These are phyloP conservation scores for Sordariomycetes sp. DNA, from an alignment of 2,329 filamentous ascomycete genomes.

Conservation along the genomic window DNA sequence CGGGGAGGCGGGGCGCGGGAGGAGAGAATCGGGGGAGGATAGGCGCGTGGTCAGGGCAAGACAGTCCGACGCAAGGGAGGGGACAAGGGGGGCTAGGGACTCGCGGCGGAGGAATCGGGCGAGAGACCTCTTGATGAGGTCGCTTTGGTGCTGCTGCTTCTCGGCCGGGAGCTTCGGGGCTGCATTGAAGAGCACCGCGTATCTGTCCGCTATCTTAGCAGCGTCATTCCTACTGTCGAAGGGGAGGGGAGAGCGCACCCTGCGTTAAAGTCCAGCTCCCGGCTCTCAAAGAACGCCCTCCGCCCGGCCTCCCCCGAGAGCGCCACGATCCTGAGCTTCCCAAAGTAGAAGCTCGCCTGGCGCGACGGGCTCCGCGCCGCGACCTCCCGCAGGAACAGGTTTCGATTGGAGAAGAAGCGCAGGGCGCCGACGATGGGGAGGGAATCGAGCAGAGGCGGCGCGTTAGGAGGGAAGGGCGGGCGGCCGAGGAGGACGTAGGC, in stretches of 20 bases:
- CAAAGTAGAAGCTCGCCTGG: slow-evolving; percentile 38
- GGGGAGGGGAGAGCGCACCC: slow-evolving; percentile 17
- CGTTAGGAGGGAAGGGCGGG: not conserved
- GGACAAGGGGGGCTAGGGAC: slow-evolving; percentile 24
- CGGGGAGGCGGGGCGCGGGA: slow-evolving; percentile 8
- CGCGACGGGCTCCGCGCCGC: slow-evolving; percentile 20
- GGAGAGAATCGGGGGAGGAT: not conserved
- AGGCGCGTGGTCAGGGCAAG: slow-evolving; percentile 24
- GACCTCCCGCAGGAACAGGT: slow-evolving; percentile 29
- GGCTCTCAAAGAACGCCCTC: slow-evolving; percentile 31
- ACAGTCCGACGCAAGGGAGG: slow-evolving; percentile 26
- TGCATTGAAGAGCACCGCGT: slow-evolving; percentile 18
- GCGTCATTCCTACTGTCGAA: no score
- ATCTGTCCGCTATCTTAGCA: slow-evolving; percentile 9
- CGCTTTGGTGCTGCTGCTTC: slow-evolving; percentile 10
- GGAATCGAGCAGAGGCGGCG: slow-evolving; percentile 3
- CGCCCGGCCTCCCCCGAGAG: slow-evolving; percentile 30
- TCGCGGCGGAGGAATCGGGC: slow-evolving; percentile 24
- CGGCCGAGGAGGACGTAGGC: not conserved
- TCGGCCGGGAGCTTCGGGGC: slow-evolving; percentile 12
- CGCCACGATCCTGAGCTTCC: slow-evolving; percentile 30
- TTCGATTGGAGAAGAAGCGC: slow-evolving; percentile 29
- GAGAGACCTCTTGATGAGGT: slow-evolving; percentile 17
- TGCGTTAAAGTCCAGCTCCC: slow-evolving; percentile 28
- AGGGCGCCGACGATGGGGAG: slow-evolving; percentile 1